Evolutionary conservation across 768 basidiomycete species (phyloP), one percentile per base, ranked within the genome.

Genomic region (Mycena venus): DNA sequence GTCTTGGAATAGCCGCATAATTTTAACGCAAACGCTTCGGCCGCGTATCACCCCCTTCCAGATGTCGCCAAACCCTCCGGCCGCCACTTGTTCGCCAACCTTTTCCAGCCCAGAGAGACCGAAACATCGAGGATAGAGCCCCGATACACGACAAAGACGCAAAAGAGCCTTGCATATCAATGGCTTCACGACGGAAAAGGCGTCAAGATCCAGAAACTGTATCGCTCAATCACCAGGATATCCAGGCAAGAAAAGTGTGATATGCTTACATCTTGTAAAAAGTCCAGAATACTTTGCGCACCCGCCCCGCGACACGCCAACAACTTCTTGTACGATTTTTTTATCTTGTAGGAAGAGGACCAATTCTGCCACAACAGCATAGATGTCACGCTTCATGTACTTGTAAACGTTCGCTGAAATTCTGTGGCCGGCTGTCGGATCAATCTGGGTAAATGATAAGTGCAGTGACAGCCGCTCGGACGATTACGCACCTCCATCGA

Each of bases 61-160:
- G 36, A 73, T 67, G 15, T 73, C 70, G 2, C 71, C 72, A 53
- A 68, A 78, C 4, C 69, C n/a, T n/a, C 77, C 77, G 17, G 68
- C 70, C 2, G 68, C 74, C 14, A 75, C 42, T 68, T 75, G 74
- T 17, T 64, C 53, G 5, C 73, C 75, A 25, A 62, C 19, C 36
- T 56, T 60, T 19, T 70, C 23, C 14, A 74, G 40, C 4, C 59
- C 75, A 0, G 62, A 15, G 11, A 76, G 64, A 15, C 32, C 19
- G 15, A 76, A 60, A 23, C 72, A 76, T 27, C 34, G 51, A 23
- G 75, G 75, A 31, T 74, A 63, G 17, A 61, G 68, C 2, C 64
- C 63, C 8, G 75, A 76, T 19, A 5, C 56, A 14, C 71, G 72
- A 10, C 72, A 74, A 34, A 76, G 55, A 2, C 72, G 68, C 9